These are phyloP conservation scores for Ceratobasidium sp. DNA, from an alignment of 1,284 basidiomycete species.

Conservation along the genomic window DNA sequence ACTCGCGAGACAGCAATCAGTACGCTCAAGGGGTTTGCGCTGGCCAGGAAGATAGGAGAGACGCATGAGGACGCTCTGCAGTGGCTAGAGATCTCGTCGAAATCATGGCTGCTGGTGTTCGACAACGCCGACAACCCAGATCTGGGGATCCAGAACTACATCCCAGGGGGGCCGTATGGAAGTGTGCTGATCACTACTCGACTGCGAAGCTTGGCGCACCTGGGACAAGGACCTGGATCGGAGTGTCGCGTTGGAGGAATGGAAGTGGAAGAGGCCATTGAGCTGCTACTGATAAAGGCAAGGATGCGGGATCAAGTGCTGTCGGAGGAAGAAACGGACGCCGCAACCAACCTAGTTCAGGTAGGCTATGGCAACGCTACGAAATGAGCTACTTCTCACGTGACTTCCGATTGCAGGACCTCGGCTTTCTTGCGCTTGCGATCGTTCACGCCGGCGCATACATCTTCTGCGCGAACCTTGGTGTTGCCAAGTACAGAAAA, in stretches of 20 bases:
- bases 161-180: conserved; percentile 18
- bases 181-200: conserved; percentile 40
- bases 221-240: background rate
- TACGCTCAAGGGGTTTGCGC: conserved; percentile 2
- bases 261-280: conserved; percentile 6
- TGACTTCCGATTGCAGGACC: background rate
- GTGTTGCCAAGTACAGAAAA: background rate
- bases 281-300: conserved; percentile 5
- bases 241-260: conserved; percentile 16
- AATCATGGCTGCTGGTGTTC: conserved; percentile 26
- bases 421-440: conserved; percentile 35
- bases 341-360: background rate
- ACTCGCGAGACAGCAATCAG: background rate
- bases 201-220: background rate
- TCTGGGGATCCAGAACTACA: background rate
- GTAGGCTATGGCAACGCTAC: background rate
- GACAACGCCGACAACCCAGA: conserved; percentile 27
- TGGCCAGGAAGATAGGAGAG: background rate
- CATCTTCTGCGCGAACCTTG: background rate
- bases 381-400: background rate
- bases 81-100: background rate
- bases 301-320: background rate
- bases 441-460: conserved; percentile 41
- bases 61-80: background rate
- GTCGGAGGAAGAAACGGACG: background rate